Base-by-base conservation (phyloP, 2,329 filamentous ascomycete genomes). In the Alternaria brassicicola region DNA sequence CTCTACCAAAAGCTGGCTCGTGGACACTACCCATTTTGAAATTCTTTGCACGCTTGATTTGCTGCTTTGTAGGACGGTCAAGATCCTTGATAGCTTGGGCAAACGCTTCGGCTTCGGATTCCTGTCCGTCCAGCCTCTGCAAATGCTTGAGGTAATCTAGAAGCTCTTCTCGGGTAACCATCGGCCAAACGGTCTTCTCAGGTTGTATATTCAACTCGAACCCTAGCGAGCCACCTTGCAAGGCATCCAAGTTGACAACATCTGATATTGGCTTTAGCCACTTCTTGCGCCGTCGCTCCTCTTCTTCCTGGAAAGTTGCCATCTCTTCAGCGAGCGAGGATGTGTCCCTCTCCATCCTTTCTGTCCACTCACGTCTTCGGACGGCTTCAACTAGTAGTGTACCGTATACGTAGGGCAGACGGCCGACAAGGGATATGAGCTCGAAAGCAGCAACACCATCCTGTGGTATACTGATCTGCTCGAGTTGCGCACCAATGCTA, bases 1-100 rank as follows among this genome's bases (percentile, higher is more conserved):
- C 96, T 70, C 90, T 88, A n/a, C 92, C 92, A 61, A 97, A 85
- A 3, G 87, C 87, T n/a, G 89, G 89, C 74, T 98, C 95, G 69
- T 97, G 93, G 35, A 98, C 86, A 72, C 95, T 98, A 15, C 95
- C 95, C 72, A 96, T 95, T 74, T 97, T 97, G 82, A 99, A 98
- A 5, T 92, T 93, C 75, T 94, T 96, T 6, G 95, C 86, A 56
- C 92, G 87, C 76, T 92, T 93, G 60, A 89, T 86, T 73, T 96
- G 93, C 74, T 95, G 92, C 68, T 90, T 92, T 0, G 92, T 95
- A 3, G 94, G 93, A 55, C 85, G 87, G 73, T 89, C 89, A 13
- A 98, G 83, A 52, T 96, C 93, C 60, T 88, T 88, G 59, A 96
- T 85, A 17, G 93, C 85, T 70, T 92, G 91, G 3, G 83, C 81